Evolutionary conservation across 1,139 yeast species (phyloP), one percentile per base, ranked within the genome.

Genomic region (Meyerozyma sp.): DNA sequence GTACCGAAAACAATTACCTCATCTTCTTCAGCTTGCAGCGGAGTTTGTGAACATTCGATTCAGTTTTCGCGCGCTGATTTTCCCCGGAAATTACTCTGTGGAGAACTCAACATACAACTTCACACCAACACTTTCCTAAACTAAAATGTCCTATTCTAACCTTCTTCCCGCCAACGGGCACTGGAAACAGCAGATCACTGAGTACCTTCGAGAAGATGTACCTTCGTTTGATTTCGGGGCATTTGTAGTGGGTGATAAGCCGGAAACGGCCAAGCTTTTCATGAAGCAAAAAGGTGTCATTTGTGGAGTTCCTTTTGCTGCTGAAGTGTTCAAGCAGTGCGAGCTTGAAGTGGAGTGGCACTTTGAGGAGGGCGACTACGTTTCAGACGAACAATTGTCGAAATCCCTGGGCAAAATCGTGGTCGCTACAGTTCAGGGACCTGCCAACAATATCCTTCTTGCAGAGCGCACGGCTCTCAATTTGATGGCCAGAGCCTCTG

Each of bases 161-260:
- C 73, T 87, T 34, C 72, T 90, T 37, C 96, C 96, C 0, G 68
- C 74, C 16, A 81, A 76, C 49, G 93, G 95, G 5, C 67, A 68
- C 41, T 90, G 97, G 97, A 88, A 81, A 59, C 77, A 77, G 44
- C 84, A 83, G 49, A 80, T 91, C 49, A 80, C 90, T 11, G 74
- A 69, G 37, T 91, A 87, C 82, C 70, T 91, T 23, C 70, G 77
- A 4, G 98, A 91, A 58, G 98, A 91, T 58, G 94, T 86, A 5
- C 97, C 98, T 1, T 82, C 95, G 0, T 91, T 91, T 57, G 98
- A 91, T 62, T 86, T 83, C 54, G 98, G 98, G 32, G 98, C 96
- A 2, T 89, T 68, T 58, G 98, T 91, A 1, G 98, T 91, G n/a
- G 97, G 98, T 6, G 75, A 77, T 47, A 82, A 75, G 43, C 57